These are phyloP conservation scores for Hordeum pubiflorum DNA, from an alignment of 202 grass and related monocot species.

Conservation along the genomic window DNA sequence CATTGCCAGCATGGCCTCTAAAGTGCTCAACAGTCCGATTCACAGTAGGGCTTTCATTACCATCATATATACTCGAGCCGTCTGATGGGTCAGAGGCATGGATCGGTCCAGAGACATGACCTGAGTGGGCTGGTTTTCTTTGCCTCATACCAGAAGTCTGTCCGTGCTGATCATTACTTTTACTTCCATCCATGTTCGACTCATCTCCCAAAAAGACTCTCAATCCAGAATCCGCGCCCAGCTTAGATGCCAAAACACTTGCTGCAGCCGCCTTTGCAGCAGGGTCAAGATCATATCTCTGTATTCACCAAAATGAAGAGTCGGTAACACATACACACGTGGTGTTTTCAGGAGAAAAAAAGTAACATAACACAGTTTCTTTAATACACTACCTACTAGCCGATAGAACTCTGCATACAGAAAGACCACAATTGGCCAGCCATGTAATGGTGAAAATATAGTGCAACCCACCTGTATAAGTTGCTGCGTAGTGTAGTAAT, in stretches of 20 bases:
- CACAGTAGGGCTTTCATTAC: conserved; percentile 23
- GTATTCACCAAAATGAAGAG: conserved; percentile 11
- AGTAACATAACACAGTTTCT: neutral
- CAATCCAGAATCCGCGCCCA: conserved; percentile 72
- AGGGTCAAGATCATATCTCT: conserved; percentile 95
- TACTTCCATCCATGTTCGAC: conserved; percentile 27
- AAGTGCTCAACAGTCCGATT: conserved; percentile 57
- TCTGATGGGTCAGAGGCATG: conserved; percentile 34
- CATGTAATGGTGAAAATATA: neutral
- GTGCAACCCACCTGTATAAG: conserved; percentile 65
- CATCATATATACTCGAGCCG: conserved; percentile 32
- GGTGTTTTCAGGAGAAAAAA: neutral
- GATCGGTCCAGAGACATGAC: neutral
- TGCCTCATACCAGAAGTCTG: conserved; percentile 39
- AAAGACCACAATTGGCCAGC: neutral
- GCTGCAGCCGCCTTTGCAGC: conserved; percentile 87
- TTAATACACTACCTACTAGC: neutral
- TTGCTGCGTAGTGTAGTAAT: conserved; percentile 89
- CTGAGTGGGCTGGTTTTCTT: conserved; percentile 36
- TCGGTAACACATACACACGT: conserved; percentile 10
- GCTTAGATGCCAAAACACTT: conserved; percentile 85
- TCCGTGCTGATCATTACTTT: conserved; percentile 40
- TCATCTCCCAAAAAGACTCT: conserved; percentile 71
- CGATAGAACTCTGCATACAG: neutral
- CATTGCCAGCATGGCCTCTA: conserved; percentile 40